Percentiles rank a stretch among this genome's conserved stretches.
Evolutionary conservation across 768 basidiomycete genomes (phyloP).

Genomic region (Dioszegia crocea): DNA sequence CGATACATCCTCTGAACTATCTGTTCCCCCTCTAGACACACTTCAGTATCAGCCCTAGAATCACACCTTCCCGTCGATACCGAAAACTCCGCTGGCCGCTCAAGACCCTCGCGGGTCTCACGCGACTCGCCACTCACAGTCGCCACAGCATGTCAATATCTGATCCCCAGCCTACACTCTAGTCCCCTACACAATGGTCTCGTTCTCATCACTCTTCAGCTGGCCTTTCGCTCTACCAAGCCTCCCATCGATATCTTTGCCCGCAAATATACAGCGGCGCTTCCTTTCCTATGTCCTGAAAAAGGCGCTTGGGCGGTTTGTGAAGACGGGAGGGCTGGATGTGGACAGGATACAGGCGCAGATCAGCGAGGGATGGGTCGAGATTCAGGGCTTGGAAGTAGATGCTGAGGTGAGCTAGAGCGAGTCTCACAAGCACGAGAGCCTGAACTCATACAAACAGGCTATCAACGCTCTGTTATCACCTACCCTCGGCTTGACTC

Average conservation of each 20-base stretch:
- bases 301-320: slow-evolving; percentile 74
- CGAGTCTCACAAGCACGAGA: neutral
- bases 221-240: slow-evolving; percentile 38
- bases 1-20: too few relatives aligned
- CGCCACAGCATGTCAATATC: slow-evolving; percentile 7
- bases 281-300: slow-evolving; percentile 86
- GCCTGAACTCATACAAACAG: slow-evolving; percentile 39
- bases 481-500: slow-evolving; percentile 60
- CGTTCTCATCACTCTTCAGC: slow-evolving; percentile 23
- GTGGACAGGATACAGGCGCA: slow-evolving; percentile 82
- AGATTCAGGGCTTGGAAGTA: slow-evolving; percentile 76
- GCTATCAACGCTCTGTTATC: slow-evolving; percentile 70
- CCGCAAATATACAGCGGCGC: slow-evolving; percentile 67
- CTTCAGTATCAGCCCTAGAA: too few relatives aligned
- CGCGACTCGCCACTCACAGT: slow-evolving; percentile 9
- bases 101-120: neutral
- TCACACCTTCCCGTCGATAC: neutral
- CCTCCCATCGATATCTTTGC: slow-evolving; percentile 50
- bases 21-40: too few relatives aligned
- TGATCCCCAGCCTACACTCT: neutral
- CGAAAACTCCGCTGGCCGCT: neutral
- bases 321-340: slow-evolving; percentile 86
- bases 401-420: slow-evolving; percentile 62
- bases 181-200: slow-evolving; percentile 1
- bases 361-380: slow-evolving; percentile 83